These are phyloP conservation scores for Mycena citricolor DNA, from an alignment of 1,284 basidiomycete species.

Conservation along the genomic window DNA sequence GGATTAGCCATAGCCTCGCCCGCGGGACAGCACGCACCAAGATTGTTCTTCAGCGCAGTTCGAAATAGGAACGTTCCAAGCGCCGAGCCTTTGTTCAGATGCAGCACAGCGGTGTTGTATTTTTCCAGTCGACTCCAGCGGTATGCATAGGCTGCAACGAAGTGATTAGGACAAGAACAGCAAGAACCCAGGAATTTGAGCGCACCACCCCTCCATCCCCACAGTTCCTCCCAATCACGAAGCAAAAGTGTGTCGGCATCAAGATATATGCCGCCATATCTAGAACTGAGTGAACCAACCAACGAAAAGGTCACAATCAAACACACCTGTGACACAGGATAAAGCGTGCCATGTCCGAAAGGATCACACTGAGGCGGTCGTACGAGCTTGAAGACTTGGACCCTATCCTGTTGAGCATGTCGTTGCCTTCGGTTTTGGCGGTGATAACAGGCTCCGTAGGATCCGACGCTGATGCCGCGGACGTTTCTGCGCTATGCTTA, in stretches of 20 bases:
- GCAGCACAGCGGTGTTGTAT: constrained; percentile 87
- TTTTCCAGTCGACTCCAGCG: constrained; percentile 79
- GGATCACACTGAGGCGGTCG: constrained; percentile 77
- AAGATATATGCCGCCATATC: constrained; percentile 81
- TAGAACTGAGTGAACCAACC: neutral
- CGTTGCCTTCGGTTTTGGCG: constrained; percentile 46
- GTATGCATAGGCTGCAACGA: constrained; percentile 89
- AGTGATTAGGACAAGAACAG: too few species aligned
- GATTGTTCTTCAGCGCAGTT: constrained; percentile 79
- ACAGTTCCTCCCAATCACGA: constrained; percentile 90
- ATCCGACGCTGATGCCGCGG: constrained; percentile 12
- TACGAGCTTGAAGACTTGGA: constrained; percentile 75
- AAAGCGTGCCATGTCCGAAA: constrained; percentile 88
- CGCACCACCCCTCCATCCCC: constrained; percentile 85
- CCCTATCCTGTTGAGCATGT: constrained; percentile 72
- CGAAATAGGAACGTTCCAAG: constrained; percentile 82
- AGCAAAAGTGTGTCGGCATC: constrained; percentile 86
- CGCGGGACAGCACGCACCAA: constrained; percentile 29
- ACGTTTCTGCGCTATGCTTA: constrained; percentile 33
- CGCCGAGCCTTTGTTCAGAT: constrained; percentile 80
- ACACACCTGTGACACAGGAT: constrained; percentile 70
- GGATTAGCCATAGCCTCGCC: neutral
- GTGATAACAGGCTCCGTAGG: constrained; percentile 43
- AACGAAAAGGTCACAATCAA: neutral
- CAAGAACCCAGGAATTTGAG: too few species aligned